Conservation (phyloP, 2,329 filamentous ascomycete genomes). For the Hymenoscyphus scutula region DNA sequence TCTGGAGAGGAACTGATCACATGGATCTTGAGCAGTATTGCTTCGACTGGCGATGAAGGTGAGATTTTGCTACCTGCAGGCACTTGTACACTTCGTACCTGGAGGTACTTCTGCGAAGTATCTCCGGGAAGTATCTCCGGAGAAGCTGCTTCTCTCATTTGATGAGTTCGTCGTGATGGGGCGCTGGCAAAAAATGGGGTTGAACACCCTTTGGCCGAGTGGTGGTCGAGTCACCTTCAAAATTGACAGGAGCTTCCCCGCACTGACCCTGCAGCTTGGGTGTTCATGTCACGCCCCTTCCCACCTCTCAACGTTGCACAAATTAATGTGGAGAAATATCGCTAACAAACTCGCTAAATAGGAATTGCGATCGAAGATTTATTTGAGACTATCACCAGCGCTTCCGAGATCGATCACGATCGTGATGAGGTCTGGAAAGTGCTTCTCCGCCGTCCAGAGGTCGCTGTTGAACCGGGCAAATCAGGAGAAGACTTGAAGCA, state of each 20-base stretch:
- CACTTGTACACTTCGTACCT: not conserved
- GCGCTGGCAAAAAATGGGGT: not conserved
- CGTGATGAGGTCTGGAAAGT: slow-evolving; percentile 11
- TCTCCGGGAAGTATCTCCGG: not conserved
- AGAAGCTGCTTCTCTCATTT: not conserved
- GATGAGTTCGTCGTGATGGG: not conserved
- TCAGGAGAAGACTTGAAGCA: slow-evolving; percentile 1
- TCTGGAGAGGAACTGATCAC: slow-evolving; percentile 16
- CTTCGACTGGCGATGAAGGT: slow-evolving; percentile 18
- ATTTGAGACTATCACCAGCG: slow-evolving; percentile 8
- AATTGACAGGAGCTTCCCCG: not conserved
- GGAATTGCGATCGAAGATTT: slow-evolving; percentile 13
- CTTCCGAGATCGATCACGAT: not conserved
- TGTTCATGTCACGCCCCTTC: not conserved
- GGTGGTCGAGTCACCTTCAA: slow-evolving; percentile 8
- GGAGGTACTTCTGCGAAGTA: not conserved
- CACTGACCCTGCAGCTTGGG: slow-evolving; percentile 3
- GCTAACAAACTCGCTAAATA: slow-evolving; percentile 5
- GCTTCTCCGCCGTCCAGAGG: slow-evolving; percentile 12
- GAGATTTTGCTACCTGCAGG: slow-evolving; percentile 12
- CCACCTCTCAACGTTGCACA: not conserved
- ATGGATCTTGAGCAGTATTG: slow-evolving; percentile 17
- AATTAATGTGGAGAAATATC: slow-evolving; percentile 2
- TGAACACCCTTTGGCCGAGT: slow-evolving; percentile 6
- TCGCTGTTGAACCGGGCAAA: slow-evolving; percentile 12